phyloP scores from a whole-genome alignment of 441 rosid species.

The Jatropha multifida region DNA sequence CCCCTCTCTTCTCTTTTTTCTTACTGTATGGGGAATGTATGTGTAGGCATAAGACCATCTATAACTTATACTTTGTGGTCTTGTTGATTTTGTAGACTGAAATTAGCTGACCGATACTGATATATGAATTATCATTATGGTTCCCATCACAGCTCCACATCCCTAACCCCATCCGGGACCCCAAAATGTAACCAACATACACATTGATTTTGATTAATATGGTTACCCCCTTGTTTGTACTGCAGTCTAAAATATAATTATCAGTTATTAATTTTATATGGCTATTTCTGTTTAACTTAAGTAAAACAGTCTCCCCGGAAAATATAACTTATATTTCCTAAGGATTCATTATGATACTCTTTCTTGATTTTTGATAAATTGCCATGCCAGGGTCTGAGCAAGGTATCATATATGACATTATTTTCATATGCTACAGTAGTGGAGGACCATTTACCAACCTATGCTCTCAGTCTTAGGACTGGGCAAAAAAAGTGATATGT shows the following conservation, averaged over 20 bases:
- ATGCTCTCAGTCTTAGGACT: background rate
- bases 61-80: too few relatives aligned
- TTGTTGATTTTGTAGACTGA: too few relatives aligned
- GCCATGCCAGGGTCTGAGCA: background rate
- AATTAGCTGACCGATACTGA: too few relatives aligned
- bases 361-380: background rate
- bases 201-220: background rate
- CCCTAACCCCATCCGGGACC: background rate
- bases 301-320: background rate
- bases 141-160: too few relatives aligned
- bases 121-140: too few relatives aligned
- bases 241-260: too few relatives aligned
- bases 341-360: background rate
- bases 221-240: too few relatives aligned
- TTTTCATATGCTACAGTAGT: background rate
- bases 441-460: conserved; percentile 8
- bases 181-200: background rate
- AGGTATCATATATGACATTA: background rate
- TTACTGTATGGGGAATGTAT: too few relatives aligned
- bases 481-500: background rate
- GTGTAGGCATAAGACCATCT: too few relatives aligned
- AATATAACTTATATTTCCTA: background rate
- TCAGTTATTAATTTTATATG: too few relatives aligned
- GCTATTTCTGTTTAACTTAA: too few relatives aligned
- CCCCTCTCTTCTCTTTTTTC: too few relatives aligned